Base-by-base conservation (phyloP, 108 stramenopile genomes). In the Hondaea fermentalgiana region DNA sequence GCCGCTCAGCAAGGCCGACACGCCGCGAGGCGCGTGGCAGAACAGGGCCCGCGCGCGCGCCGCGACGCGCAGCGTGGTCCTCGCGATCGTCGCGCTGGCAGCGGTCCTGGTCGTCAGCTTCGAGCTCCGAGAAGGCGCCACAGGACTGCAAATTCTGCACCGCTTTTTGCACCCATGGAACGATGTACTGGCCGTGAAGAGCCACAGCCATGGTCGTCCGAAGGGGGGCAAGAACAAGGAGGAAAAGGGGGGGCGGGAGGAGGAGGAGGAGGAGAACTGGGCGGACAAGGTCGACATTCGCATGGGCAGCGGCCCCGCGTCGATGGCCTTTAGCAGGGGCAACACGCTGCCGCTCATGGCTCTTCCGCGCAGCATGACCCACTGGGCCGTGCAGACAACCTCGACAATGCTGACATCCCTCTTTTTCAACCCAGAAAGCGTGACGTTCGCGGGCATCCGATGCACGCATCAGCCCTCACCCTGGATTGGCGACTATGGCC, bases 401-500 rank as follows among this genome's bases (percentile, higher is more conserved):
- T 6, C 64, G 64, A 69, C 21, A 14, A 23, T 47, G 45, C 51
- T 6, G 51, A 83, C 49, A 17, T 16, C 45, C 16, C 2, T 43
- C 43, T 83, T 83, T 17, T 83, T 53, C 51, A 23, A 83, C 4
- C 4, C 5, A 12, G 28, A 12, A 6, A 12, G 6, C 43, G 51
- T 53, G 16, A 55, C 12, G 0, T 53, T 83, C n/a, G 45, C 49
- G 10, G 76, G 76, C 51, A 23, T 83, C 51, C 45, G 76, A 12
- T 83, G 76, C 51, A 91, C 88, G 35, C 91, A 91, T n/a, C 91
- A 91, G 87, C 91, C 91, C 43, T 87, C 83, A 21, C 91, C 91
- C n/a, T 91, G 91, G 91, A 91, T 91, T 42, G 72, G 88, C 21
- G 91, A 91, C 76, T 91, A 91, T 57, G 91, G 91, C 23, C 47